Evolutionary conservation across 2,329 filamentous ascomycete genomes (phyloP), one percentile per base, ranked within the genome.

Genomic region (Dactylellina sp.): DNA sequence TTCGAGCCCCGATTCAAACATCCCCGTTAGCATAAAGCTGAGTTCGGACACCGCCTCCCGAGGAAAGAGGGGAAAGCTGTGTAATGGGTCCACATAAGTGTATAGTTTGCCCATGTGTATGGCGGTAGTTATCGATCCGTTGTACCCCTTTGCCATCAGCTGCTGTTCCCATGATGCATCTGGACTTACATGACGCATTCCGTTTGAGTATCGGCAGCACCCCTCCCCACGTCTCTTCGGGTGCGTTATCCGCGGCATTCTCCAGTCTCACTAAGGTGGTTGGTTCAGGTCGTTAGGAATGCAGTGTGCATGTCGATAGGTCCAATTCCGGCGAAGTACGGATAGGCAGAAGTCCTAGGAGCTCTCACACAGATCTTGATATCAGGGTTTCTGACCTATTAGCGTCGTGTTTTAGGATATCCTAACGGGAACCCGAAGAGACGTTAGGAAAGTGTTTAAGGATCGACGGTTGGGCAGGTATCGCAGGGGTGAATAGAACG

Each of bases 271-370:
- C 32, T 28, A 25, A 18, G 37, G 28, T 14, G 61, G 57, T 46
- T 60, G 49, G 55, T 47, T 52, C 32, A 53, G 49, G 25, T 65
- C 61, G 24, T 57, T 32, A 66, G 70, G 70, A 74, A 74, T 74
- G 70, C 61, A 39, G 56, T 66, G 55, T 64, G 70, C 61, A 66
- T 66, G 52, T 65, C 55, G 42, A 66, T 4, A 62, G 7, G 46
- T 74, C 70, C 61, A 61, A 55, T 74, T 74, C 61, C 70, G 70
- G 70, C 61, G 61, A 74, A 22, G 20, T 24, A 55, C 55, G 42
- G 39, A 16, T 74, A 74, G 70, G 70, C 70, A 74, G 70, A 65
- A 49, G 56, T 37, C 49, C 35, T 50, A 61, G 55, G 47, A 56
- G 55, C 53, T 65, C 44, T 56, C 18, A 70, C 24, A 61, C 35